Conservation (phyloP, 2,329 filamentous ascomycete species). For the Alternaria metachromatica region DNA sequence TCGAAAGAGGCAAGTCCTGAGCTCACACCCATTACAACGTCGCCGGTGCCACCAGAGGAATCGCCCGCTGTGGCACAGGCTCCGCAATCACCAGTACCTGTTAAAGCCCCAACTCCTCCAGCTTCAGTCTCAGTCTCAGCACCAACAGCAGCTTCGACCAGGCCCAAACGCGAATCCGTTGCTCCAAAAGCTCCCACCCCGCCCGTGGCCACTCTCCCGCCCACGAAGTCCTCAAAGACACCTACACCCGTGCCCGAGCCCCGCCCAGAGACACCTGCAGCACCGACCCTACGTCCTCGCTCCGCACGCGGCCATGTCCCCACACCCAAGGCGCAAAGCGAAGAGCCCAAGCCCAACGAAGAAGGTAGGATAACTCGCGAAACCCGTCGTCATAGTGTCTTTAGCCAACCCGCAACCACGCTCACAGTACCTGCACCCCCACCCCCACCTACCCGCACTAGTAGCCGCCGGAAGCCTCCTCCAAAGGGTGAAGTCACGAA, state of each 20-base stretch:
- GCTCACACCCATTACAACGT: constrained; percentile 24
- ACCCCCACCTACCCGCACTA: constrained; percentile 48
- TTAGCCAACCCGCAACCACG: constrained; percentile 46
- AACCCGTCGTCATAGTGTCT: constrained; percentile 55
- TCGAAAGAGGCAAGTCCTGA: constrained; percentile 17
- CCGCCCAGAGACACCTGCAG: constrained; percentile 17
- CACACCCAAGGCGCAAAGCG: constrained; percentile 55
- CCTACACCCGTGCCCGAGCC: constrained; percentile 24
- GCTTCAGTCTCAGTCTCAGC: constrained; percentile 4
- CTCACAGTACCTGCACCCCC: constrained; percentile 10
- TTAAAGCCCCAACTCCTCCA: constrained; percentile 11
- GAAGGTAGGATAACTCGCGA: constrained; percentile 43
- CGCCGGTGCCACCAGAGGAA: constrained; percentile 20
- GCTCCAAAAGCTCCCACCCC: constrained; percentile 36
- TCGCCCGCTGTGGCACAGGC: constrained; percentile 16
- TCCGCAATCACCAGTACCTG: constrained; percentile 5
- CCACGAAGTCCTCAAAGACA: constrained; percentile 27
- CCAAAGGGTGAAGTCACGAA: constrained; percentile 74
- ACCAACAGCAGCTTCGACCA: constrained; percentile 43
- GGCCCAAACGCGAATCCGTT: constrained; percentile 43
- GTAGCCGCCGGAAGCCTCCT: constrained; percentile 69
- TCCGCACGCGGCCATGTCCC: constrained; percentile 49
- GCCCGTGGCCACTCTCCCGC: constrained; percentile 19
- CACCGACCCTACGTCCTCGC: constrained; percentile 38
- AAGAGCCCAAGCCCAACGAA: constrained; percentile 54